Conservation (phyloP, 2,329 filamentous ascomycete species). For the Pseudofabraea citricarpa region DNA sequence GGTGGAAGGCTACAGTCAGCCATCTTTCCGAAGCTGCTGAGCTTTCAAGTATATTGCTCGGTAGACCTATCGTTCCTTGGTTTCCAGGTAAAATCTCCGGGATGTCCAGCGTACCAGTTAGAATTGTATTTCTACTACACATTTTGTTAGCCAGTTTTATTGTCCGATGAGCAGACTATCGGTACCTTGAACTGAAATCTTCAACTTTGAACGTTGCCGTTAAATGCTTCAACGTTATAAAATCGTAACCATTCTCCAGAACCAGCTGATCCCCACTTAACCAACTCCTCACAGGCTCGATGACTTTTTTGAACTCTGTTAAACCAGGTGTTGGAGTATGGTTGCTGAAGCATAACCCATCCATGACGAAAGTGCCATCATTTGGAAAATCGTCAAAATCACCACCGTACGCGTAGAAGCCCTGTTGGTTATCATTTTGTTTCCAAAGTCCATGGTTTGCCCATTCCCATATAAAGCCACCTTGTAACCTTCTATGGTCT, state of each 20-base stretch:
- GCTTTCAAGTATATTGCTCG: conserved; percentile 15
- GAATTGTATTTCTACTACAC: conserved; percentile 22
- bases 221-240: conserved; percentile 45
- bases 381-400: conserved; percentile 38
- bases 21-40: conserved; percentile 33
- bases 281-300: conserved; percentile 46
- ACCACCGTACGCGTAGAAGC: conserved; percentile 38
- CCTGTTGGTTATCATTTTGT: conserved; percentile 19
- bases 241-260: conserved; percentile 46
- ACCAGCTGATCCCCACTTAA: conserved; percentile 29
- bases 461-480: conserved; percentile 51
- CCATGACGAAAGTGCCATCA: conserved; percentile 58
- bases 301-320: conserved; percentile 51
- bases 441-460: conserved; percentile 30
- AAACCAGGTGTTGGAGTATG: conserved; percentile 54
- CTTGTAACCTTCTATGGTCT: conserved; percentile 19
- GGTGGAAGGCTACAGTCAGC: conserved; percentile 39
- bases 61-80: conserved; percentile 29
- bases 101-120: conserved; percentile 34
- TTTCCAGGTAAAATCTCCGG: conserved; percentile 36
- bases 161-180: too few relatives aligned
- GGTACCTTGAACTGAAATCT: conserved; percentile 33
- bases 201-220: conserved; percentile 39
- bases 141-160: conserved; percentile 3
- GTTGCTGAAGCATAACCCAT: conserved; percentile 48